These are phyloP conservation scores for Nakazawaea ambrosiae DNA, from an alignment of 805 yeast species.

Conservation along the genomic window DNA sequence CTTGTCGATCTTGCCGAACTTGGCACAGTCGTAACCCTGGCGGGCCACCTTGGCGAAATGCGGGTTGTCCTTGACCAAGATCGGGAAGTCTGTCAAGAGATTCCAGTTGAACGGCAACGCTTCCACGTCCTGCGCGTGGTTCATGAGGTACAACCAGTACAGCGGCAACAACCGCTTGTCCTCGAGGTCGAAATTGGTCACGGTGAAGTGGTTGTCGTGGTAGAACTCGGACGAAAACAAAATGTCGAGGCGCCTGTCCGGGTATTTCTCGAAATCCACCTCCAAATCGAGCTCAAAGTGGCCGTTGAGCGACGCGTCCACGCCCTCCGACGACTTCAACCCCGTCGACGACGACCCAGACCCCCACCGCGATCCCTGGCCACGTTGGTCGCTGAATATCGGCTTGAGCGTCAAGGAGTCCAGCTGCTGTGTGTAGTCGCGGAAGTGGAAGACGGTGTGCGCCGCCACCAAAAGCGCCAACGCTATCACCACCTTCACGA, in stretches of 20 bases:
- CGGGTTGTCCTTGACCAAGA: not conserved
- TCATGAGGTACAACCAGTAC: conserved; percentile 5
- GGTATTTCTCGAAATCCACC: not conserved
- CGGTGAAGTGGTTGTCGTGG: not conserved
- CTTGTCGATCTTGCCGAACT: conserved; percentile 2
- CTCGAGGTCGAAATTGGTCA: conserved; percentile 1
- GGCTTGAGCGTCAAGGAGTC: not conserved
- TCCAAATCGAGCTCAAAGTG: too few relatives aligned
- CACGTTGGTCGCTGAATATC: too few relatives aligned
- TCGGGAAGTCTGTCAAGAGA: conserved; percentile 2
- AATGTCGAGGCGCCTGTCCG: not conserved
- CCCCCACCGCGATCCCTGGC: not conserved
- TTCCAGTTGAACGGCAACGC: conserved; percentile 12
- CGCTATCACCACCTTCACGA: not conserved
- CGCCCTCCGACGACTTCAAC: not conserved
- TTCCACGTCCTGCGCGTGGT: not conserved
- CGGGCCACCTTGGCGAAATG: not conserved
- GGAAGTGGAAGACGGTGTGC: not conserved
- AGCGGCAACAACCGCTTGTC: conserved; percentile 8
- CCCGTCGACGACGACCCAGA: not conserved
- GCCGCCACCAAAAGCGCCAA: not conserved
- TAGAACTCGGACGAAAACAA: conserved; percentile 1
- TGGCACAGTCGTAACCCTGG: not conserved
- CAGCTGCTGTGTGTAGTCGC: not conserved
- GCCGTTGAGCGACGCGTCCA: too few relatives aligned